Percentiles rank a stretch among this genome's conserved stretches.
Conservation (phyloP, 2,329 filamentous ascomycete species). For the Esteya vermicola region DNA sequence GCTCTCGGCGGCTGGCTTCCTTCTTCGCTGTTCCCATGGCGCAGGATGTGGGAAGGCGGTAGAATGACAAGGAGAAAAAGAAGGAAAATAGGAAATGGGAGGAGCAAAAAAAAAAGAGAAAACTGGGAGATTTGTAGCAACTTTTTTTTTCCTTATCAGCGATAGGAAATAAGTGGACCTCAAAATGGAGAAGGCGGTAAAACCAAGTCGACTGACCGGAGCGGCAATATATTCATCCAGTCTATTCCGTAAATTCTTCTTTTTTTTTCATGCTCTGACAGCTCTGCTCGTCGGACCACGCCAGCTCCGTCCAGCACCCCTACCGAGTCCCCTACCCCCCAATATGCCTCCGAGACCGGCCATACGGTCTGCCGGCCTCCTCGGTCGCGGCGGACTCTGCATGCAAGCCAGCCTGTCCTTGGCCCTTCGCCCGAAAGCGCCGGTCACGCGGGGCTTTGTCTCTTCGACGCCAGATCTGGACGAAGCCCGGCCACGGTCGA, state of each 20-base stretch:
- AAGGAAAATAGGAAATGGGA: conserved; percentile 2
- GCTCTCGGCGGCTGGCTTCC: conserved; percentile 66
- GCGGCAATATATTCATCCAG: neutral
- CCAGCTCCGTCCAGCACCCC: no score
- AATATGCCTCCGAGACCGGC: conserved; percentile 7
- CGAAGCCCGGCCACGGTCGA: no score
- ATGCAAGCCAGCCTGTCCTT: no score
- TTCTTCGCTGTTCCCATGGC: conserved; percentile 48
- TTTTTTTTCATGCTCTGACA: no score
- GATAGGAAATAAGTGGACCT: conserved; percentile 9
- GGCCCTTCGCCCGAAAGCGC: no score
- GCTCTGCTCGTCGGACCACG: no score
- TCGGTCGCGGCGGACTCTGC: neutral
- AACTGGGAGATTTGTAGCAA: neutral
- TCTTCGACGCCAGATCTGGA: no score
- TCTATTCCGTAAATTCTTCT: neutral
- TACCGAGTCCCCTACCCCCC: neutral
- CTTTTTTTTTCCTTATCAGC: conserved; percentile 8
- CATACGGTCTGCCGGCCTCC: conserved; percentile 4
- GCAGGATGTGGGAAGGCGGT: conserved; percentile 1
- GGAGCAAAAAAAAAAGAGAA: conserved; percentile 5
- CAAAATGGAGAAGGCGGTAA: neutral
- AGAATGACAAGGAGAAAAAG: conserved; percentile 4
- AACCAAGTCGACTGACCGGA: neutral
- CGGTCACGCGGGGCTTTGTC: no score